phyloP scores from a whole-genome alignment of 257 asterid genomes.

The Primulina tabacum region DNA sequence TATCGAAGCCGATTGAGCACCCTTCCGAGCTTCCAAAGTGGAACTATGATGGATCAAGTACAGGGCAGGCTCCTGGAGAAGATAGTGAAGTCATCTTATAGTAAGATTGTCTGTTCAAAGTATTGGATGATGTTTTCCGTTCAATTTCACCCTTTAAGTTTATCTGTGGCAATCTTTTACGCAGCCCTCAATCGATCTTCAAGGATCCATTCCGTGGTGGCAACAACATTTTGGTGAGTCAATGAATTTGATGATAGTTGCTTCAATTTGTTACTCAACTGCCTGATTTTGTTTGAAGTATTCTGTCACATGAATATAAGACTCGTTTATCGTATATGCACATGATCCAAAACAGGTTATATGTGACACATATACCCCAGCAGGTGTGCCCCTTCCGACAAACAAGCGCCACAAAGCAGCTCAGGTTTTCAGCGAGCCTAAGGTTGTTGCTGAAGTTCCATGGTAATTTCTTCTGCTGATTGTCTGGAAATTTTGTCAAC shows the following conservation, averaged over 20 bases:
- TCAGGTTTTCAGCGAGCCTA: slow-evolving; percentile 74
- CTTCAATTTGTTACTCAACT: slow-evolving; percentile 3
- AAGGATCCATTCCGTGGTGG: slow-evolving; percentile 99
- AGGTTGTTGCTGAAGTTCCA: slow-evolving; percentile 79
- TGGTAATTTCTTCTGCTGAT: slow-evolving; percentile 45
- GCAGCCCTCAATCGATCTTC: slow-evolving; percentile 96
- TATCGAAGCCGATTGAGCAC: slow-evolving; percentile 77
- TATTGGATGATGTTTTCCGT: background rate
- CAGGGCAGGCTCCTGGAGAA: slow-evolving; percentile 98
- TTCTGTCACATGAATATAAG: background rate
- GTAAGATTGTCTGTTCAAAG: slow-evolving; percentile 42
- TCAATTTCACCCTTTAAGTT: background rate
- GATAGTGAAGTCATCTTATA: slow-evolving; percentile 98
- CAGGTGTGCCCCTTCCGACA: slow-evolving; percentile 95
- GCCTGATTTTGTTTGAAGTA: background rate
- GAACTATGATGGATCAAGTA: slow-evolving; percentile 99
- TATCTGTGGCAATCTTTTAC: slow-evolving; percentile 18
- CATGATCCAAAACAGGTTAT: slow-evolving; percentile 55
- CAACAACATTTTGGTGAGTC: slow-evolving; percentile 85
- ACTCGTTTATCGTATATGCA: slow-evolving; percentile 1
- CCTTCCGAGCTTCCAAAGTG: slow-evolving; percentile 98
- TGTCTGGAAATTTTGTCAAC: background rate
- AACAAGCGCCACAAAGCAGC: slow-evolving; percentile 93
- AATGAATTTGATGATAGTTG: slow-evolving; percentile 1
- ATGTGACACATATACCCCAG: slow-evolving; percentile 90